Base-by-base conservation (phyloP, 805 yeast species). In the Scheffersomyces coipomensis region DNA sequence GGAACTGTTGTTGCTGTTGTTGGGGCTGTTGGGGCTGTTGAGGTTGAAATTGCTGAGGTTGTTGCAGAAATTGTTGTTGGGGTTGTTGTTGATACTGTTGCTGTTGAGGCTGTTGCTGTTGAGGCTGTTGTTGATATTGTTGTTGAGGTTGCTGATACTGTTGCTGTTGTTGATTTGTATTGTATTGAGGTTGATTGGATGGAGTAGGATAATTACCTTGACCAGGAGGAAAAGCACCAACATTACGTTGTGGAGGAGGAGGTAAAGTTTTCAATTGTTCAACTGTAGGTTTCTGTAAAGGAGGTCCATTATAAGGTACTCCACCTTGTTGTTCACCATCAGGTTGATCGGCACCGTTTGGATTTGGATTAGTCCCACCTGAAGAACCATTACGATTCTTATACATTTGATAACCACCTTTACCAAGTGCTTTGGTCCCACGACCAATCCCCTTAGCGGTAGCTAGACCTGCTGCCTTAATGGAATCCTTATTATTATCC, bases 391-490 rank as follows among this genome's bases (percentile, higher is more conserved):
- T 59, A 46, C 62, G 61, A 36, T 71, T 71, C 44, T 75, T 75
- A 52, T 76, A 76, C 1, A 81, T 75, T 8, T 58, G 57, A 45
- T 68, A 63, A 0, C 80, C 81, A n/a, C 77, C 78, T 44, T 74
- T 73, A 2, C 73, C 62, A 1, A 75, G 63, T 0, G 77, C 70
- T 15, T 59, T 71, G 2, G 78, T 63, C 3, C 79, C 83, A 34
- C 53, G 62, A 5, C 79, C 82, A 18, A 76, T 69, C 4, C 80
- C 81, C 42, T 66, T 70, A 35, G 65, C 65, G 0, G 79, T 71
- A 17, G 79, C 69, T 5, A 60, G 47, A 2, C 81, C 75, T 0
- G 73, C 83, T 1, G 70, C 50, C 42, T 75, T 76, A 49, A 79
- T 66, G 0, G 75, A 49, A 40, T 57, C 83, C 47, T 78, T 78